Base-by-base conservation (phyloP, 495 filamentous ascomycete species). In the Xylaria scruposa region DNA sequence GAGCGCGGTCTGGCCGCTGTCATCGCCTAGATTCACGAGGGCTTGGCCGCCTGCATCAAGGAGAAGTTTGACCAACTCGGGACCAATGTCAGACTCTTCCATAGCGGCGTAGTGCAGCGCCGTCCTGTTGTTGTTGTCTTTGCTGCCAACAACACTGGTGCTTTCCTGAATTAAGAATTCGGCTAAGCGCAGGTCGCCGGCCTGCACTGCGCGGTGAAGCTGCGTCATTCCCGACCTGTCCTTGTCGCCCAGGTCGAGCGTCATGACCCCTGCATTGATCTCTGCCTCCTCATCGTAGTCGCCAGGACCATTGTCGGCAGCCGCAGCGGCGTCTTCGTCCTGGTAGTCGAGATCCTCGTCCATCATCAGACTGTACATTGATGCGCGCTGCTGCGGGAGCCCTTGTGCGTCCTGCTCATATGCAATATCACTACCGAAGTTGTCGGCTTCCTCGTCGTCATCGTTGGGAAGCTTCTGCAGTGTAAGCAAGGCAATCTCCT, bases 291-390 rank as follows among this genome's bases (percentile, higher is more conserved):
- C n/a, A n/a, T n/a, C n/a, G n/a, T n/a, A n/a, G n/a, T n/a, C n/a
- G n/a, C n/a, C n/a, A n/a, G n/a, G n/a, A n/a, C n/a, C n/a, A n/a
- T n/a, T n/a, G n/a, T n/a, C n/a, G n/a, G n/a, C n/a, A n/a, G n/a
- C n/a, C n/a, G n/a, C n/a, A n/a, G n/a, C n/a, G n/a, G n/a, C n/a
- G n/a, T n/a, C n/a, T n/a, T n/a, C n/a, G 51, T 80, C 72, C 38
- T 75, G 68, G 72, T 74, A 80, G 67, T 79, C 73, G 17, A 80
- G 76, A 62, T 33, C 56, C 38, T 79, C 75, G 47, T 78, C 77
- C 29, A 77, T 74, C 68, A 80, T 40, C 75, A 80, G 63, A 53
- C 78, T 80, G 76, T 79, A 76, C 77, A 80, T 80, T 62, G 78
- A 80, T 70, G 49, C 78, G 78, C 47, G 53, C 44, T 44, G 56